Conservation (phyloP, 176 grass and related monocot genomes). For the Olyra latifolia region DNA sequence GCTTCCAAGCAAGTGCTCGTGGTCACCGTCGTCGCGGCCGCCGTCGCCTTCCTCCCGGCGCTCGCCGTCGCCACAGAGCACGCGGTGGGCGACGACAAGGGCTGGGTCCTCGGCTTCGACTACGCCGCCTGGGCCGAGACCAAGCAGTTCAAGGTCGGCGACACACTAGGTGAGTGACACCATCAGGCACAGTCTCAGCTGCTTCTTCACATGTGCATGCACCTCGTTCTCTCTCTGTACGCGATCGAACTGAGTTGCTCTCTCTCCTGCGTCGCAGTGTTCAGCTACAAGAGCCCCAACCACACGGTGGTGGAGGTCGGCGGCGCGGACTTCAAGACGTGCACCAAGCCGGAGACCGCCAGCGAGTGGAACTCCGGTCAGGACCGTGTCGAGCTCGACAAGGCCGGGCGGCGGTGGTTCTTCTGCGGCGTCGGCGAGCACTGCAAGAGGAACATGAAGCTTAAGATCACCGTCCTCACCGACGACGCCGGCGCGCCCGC, state of each 20-base stretch:
- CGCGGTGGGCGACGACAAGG: conserved; percentile 36
- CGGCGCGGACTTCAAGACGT: conserved; percentile 25
- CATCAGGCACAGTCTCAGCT: not conserved
- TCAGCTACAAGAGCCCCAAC: conserved; percentile 36
- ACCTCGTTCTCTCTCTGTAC: not conserved
- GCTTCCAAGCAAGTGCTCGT: conserved; percentile 42
- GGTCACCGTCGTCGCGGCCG: not conserved
- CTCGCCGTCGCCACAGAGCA: conserved; percentile 30
- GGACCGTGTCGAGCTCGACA: conserved; percentile 36
- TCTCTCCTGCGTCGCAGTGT: conserved; percentile 16
- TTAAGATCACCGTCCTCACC: conserved; percentile 38
- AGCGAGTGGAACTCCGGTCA: not conserved
- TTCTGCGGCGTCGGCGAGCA: conserved; percentile 40
- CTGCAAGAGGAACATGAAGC: conserved; percentile 40
- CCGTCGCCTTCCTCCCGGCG: conserved; percentile 18
- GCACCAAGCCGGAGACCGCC: not conserved
- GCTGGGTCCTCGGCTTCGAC: conserved; percentile 37
- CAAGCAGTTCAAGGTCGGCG: conserved; percentile 54
- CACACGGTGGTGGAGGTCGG: conserved; percentile 46
- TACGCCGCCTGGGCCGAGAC: conserved; percentile 39
- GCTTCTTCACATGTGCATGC: not conserved
- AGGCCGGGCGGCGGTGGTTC: conserved; percentile 40
- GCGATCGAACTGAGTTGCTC: not conserved
- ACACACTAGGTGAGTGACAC: conserved; percentile 38
- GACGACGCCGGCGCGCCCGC: not conserved